phyloP scores from a whole-genome alignment of 257 asterid species.

The Misopates orontium region DNA sequence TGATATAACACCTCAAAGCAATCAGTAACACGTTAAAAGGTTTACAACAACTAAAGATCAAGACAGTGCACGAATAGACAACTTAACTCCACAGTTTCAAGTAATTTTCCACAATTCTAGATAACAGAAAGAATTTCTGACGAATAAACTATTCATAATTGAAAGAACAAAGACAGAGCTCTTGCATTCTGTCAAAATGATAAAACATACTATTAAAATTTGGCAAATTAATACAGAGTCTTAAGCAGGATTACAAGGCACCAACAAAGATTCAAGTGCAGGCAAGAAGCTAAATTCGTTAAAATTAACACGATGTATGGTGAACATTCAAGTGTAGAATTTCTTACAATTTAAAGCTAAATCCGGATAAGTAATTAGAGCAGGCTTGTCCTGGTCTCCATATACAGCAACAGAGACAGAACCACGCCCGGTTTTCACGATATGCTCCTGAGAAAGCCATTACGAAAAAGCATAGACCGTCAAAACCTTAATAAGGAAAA shows the following conservation, averaged over 20 bases:
- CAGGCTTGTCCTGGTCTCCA: slow-evolving; percentile 96
- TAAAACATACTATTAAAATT: not conserved
- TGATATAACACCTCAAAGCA: slow-evolving; percentile 23
- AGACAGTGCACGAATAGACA: not conserved
- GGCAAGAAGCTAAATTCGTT: slow-evolving; percentile 18
- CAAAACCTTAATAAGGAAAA: slow-evolving; percentile 24
- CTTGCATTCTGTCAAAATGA: not conserved
- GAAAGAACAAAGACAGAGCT: not conserved
- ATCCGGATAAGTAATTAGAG: slow-evolving; percentile 92
- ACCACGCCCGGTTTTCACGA: slow-evolving; percentile 80
- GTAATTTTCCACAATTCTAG: slow-evolving; percentile 12
- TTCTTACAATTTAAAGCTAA: slow-evolving; percentile 93
- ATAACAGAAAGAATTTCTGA: slow-evolving; percentile 4
- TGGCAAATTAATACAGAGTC: slow-evolving; percentile 5
- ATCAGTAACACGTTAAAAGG: slow-evolving; percentile 8
- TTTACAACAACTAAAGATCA: not conserved
- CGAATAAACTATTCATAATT: not conserved
- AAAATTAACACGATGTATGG: not conserved
- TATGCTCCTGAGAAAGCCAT: slow-evolving; percentile 71
- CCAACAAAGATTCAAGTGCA: slow-evolving; percentile 16
- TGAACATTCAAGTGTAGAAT: slow-evolving; percentile 22
- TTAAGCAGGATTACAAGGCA: slow-evolving; percentile 17
- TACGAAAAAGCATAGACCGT: slow-evolving; percentile 30
- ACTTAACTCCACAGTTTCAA: not conserved
- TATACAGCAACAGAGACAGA: slow-evolving; percentile 76